phyloP scores from a whole-genome alignment of 2,329 filamentous ascomycete genomes.

The Scorias spongiosa region DNA sequence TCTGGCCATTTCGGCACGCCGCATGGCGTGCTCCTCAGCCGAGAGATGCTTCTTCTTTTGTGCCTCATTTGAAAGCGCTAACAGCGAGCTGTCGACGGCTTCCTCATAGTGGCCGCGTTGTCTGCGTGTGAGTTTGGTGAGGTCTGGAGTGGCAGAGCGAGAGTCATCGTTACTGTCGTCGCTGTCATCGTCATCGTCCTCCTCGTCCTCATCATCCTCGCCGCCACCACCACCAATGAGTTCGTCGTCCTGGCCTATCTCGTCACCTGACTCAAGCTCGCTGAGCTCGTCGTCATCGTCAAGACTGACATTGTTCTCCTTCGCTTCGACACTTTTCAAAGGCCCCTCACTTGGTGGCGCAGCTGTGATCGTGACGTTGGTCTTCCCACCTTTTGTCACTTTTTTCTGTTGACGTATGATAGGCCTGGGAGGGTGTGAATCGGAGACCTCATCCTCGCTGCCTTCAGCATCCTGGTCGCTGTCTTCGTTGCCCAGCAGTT shows the following conservation, averaged over 20 bases:
- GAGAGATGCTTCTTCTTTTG: constrained; percentile 59
- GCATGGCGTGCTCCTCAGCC: constrained; percentile 58
- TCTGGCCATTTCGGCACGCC: constrained; percentile 58
- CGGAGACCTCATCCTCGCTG: constrained; percentile 21
- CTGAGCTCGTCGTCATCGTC: constrained; percentile 27
- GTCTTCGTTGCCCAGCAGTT: constrained; percentile 12
- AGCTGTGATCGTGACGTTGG: constrained; percentile 15
- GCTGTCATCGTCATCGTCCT: constrained; percentile 33
- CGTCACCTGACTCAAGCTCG: constrained; percentile 11
- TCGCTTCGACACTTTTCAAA: constrained; percentile 32
- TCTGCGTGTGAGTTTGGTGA: constrained; percentile 51
- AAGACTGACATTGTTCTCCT: constrained; percentile 26
- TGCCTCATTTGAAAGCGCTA: constrained; percentile 47
- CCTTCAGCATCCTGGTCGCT: constrained; percentile 19
- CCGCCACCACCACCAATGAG: constrained; percentile 26
- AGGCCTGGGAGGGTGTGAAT: constrained; percentile 19
- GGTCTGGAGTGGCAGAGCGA: constrained; percentile 44
- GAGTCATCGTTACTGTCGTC: constrained; percentile 25
- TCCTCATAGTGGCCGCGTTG: constrained; percentile 47
- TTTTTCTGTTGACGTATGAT: constrained; percentile 13
- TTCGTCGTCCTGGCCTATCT: constrained; percentile 8
- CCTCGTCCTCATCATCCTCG: constrained; percentile 25
- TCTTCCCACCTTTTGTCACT: constrained; percentile 9
- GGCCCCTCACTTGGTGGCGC: constrained; percentile 12
- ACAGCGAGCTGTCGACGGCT: constrained; percentile 19